Conservation (phyloP, 106 monocot genomes). For the Acorus gramineus region DNA sequence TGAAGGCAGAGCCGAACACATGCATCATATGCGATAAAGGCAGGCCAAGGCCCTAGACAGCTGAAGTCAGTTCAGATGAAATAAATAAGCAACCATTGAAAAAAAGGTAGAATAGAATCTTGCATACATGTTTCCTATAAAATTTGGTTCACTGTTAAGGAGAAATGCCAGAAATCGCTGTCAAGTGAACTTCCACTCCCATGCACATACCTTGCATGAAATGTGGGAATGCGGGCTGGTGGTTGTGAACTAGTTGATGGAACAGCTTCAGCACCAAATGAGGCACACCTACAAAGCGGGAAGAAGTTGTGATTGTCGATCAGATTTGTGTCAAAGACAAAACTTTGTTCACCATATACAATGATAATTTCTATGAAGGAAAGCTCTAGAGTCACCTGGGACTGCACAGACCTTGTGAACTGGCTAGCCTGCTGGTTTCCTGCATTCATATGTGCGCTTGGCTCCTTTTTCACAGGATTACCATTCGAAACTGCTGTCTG, state of each 20-base stretch:
- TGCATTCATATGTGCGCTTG: slow-evolving; percentile 13
- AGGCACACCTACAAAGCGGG: slow-evolving; percentile 17
- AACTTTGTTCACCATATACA: too few relatives aligned
- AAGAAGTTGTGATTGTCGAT: not conserved
- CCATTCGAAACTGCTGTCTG: slow-evolving; percentile 18
- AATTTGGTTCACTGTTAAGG: not conserved
- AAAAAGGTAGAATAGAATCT: slow-evolving; percentile 1
- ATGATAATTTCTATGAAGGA: not conserved
- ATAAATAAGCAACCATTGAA: not conserved
- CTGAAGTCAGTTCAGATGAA: slow-evolving; percentile 20
- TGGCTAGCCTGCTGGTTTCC: slow-evolving; percentile 22
- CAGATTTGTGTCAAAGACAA: too few relatives aligned
- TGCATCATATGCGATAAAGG: slow-evolving; percentile 93
- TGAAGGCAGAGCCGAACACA: slow-evolving; percentile 91
- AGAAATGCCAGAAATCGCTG: not conserved
- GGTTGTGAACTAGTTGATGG: slow-evolving; percentile 42
- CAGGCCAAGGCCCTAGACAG: slow-evolving; percentile 89
- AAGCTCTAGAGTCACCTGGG: not conserved
- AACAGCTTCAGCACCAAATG: slow-evolving; percentile 26
- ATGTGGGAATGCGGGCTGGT: slow-evolving; percentile 56
- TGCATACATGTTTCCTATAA: not conserved
- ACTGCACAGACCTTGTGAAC: slow-evolving; percentile 27
- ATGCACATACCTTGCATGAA: slow-evolving; percentile 69
- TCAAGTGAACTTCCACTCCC: not conserved
- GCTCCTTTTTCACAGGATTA: slow-evolving; percentile 20